These are phyloP conservation scores for Leucosporidium creatinivorum DNA, from an alignment of 768 basidiomycete species.

Conservation along the genomic window DNA sequence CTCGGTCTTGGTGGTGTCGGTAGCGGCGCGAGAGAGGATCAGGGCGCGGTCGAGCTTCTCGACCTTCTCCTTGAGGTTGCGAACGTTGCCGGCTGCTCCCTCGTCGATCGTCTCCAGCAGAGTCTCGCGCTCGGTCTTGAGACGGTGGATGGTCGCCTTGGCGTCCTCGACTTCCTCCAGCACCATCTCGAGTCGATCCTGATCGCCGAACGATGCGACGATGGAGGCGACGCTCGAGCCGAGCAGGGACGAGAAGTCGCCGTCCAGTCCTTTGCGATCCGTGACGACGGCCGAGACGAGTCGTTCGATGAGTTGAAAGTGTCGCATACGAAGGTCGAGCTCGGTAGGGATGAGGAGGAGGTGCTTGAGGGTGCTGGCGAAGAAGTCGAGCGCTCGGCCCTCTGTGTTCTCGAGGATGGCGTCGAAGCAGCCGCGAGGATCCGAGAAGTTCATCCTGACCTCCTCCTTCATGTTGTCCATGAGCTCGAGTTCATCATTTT, in stretches of 20 bases:
- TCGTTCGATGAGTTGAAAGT: constrained; percentile 84
- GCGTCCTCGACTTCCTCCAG: constrained; percentile 69
- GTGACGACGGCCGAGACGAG: constrained; percentile 84
- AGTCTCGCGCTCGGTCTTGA: constrained; percentile 71
- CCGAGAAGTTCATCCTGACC: constrained; percentile 65
- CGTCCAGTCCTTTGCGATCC: constrained; percentile 59
- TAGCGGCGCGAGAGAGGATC: constrained; percentile 67
- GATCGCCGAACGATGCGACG: constrained; percentile 81
- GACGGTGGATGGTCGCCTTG: constrained; percentile 55
- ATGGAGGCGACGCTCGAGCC: constrained; percentile 84
- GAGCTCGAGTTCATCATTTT: constrained; percentile 64
- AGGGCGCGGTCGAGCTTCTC: constrained; percentile 69
- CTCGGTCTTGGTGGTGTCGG: constrained; percentile 52
- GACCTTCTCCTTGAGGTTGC: constrained; percentile 65
- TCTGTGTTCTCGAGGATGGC: constrained; percentile 69
- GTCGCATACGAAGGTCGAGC: constrained; percentile 70
- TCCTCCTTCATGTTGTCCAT: constrained; percentile 46
- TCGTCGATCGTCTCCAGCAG: constrained; percentile 74
- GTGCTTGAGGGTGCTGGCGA: constrained; percentile 91
- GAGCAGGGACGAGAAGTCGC: constrained; percentile 60
- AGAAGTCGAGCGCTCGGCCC: constrained; percentile 70
- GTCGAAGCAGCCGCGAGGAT: constrained; percentile 79
- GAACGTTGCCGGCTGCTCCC: constrained; percentile 76
- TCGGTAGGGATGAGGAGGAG: constrained; percentile 83
- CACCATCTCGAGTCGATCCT: constrained; percentile 69